Evolutionary conservation across 257 asterid species (phyloP).

Genomic region (Lycium ferocissimum): DNA sequence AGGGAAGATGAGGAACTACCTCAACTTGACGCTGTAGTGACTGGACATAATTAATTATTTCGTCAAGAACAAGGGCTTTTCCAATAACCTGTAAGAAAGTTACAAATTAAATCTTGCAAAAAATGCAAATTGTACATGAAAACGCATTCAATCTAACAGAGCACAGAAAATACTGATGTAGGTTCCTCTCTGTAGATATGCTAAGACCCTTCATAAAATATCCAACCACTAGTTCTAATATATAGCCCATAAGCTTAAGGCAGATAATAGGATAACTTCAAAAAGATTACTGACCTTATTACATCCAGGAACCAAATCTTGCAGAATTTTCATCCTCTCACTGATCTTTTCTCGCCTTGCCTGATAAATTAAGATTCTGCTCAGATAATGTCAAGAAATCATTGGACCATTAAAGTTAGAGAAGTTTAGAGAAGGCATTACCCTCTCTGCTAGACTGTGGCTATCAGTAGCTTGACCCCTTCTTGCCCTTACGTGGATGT

Average conservation of each 20-base stretch:
- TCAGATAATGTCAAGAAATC: not conserved
- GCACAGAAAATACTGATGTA: not conserved
- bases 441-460: conserved; percentile 96
- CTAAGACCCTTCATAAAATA: not conserved
- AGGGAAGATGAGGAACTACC: conserved; percentile 48
- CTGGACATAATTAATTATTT: conserved; percentile 86
- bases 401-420: not conserved
- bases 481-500: conserved; percentile 93
- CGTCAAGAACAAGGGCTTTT: conserved; percentile 92
- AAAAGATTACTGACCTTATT: conserved; percentile 61
- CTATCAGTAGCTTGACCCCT: conserved; percentile 99
- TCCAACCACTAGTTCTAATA: not conserved
- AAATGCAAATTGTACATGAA: conserved; percentile 26
- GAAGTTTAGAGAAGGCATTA: conserved; percentile 34
- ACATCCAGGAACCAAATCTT: conserved; percentile 96
- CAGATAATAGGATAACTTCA: not conserved
- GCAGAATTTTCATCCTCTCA: conserved; percentile 94
- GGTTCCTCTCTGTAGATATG: not conserved
- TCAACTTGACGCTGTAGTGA: conserved; percentile 92
- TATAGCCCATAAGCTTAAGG: not conserved
- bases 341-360: conserved; percentile 95
- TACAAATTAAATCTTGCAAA: not conserved
- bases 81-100: conserved; percentile 70
- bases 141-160: conserved; percentile 22
- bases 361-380: conserved; percentile 42